A percentile compares a stretch with the other conserved stretches of the same genome.
phyloP scores from a whole-genome alignment of 1,139 yeast species.

The Candida glucosophila region DNA sequence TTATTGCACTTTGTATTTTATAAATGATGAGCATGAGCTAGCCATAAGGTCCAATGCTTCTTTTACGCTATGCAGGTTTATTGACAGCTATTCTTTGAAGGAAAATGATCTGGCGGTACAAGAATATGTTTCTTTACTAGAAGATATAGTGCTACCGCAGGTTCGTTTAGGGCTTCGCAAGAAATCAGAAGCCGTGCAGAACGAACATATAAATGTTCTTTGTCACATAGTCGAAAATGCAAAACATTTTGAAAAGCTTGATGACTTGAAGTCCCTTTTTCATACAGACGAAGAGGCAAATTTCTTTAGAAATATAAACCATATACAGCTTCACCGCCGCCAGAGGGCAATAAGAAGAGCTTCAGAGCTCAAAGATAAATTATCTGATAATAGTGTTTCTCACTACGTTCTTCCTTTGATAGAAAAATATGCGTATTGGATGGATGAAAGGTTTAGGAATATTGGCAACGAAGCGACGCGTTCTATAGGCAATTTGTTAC shows the following conservation, averaged over 20 bases:
- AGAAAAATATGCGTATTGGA: conserved; percentile 63
- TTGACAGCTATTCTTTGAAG: conserved; percentile 46
- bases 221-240: conserved; percentile 50
- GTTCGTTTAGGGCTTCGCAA: conserved; percentile 64
- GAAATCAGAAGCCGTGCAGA: conserved; percentile 52
- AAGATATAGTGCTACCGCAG: conserved; percentile 54
- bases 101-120: conserved; percentile 23
- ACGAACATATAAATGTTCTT: conserved; percentile 61
- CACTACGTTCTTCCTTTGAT: conserved; percentile 79
- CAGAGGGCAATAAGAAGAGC: conserved; percentile 71
- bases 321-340: conserved; percentile 81
- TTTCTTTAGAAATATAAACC: conserved; percentile 73
- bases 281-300: conserved; percentile 77
- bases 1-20: conserved; percentile 57
- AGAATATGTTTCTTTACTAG: conserved; percentile 37
- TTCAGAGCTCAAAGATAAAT: conserved; percentile 24
- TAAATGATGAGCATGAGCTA: conserved; percentile 73
- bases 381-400: conserved; percentile 56
- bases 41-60: conserved; percentile 77
- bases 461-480: conserved; percentile 66
- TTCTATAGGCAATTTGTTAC: conserved; percentile 52
- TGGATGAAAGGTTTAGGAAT: conserved; percentile 58
- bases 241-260: conserved; percentile 43
- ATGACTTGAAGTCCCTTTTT: conserved; percentile 60
- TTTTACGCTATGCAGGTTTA: conserved; percentile 52